Evolutionary conservation across 257 asterid genomes (phyloP).

Genomic region (Prunella vulgaris): DNA sequence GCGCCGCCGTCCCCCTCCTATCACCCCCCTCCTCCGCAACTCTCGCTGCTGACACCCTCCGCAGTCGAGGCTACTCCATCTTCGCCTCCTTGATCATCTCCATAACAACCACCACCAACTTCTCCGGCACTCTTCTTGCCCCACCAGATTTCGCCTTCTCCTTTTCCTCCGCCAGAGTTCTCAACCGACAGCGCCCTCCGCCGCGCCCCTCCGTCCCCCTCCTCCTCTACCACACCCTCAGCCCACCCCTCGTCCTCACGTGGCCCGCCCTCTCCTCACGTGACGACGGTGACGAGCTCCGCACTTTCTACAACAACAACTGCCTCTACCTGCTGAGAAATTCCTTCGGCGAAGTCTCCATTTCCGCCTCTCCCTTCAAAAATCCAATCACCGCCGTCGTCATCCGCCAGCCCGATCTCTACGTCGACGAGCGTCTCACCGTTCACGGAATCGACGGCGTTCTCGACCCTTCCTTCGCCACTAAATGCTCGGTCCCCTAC

Average conservation of each 20-base stretch:
- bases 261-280: slow-evolving; percentile 39
- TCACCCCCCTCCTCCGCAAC: slow-evolving; percentile 38
- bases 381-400: slow-evolving; percentile 37
- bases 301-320: slow-evolving; percentile 39
- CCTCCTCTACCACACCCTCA: slow-evolving; percentile 62
- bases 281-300: slow-evolving; percentile 39
- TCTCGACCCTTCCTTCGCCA: slow-evolving; percentile 46
- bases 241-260: slow-evolving; percentile 42
- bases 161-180: slow-evolving; percentile 39
- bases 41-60: slow-evolving; percentile 53
- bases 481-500: slow-evolving; percentile 32
- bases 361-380: slow-evolving; percentile 46
- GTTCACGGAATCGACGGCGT: slow-evolving; percentile 70
- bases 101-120: slow-evolving; percentile 37
- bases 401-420: slow-evolving; percentile 62
- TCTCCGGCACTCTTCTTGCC: slow-evolving; percentile 61
- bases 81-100: slow-evolving; percentile 47
- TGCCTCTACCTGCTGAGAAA: slow-evolving; percentile 49
- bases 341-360: slow-evolving; percentile 26
- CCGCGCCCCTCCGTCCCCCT: slow-evolving; percentile 55
- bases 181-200: slow-evolving; percentile 39
- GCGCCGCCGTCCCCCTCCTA: slow-evolving; percentile 19
- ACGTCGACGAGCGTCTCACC: slow-evolving; percentile 48
- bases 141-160: slow-evolving; percentile 67
- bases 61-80: slow-evolving; percentile 56